These are phyloP conservation scores for Prunus campanulata DNA, from an alignment of 306 rosid genomes.

Conservation along the genomic window DNA sequence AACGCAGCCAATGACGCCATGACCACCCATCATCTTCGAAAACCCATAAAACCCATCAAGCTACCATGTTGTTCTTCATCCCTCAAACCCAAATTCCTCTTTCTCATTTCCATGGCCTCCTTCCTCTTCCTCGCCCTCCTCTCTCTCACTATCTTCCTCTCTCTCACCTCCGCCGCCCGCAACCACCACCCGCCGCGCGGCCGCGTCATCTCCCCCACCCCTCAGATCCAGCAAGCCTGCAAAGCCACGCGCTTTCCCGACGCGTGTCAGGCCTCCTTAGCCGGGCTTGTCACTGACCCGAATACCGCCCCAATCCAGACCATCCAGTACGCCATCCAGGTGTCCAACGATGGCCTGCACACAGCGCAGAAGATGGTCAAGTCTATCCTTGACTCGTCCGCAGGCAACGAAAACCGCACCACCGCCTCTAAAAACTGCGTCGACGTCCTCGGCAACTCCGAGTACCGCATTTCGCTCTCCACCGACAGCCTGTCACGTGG, in stretches of 20 bases:
- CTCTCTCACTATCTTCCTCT: slow-evolving; percentile 41
- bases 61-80: neutral
- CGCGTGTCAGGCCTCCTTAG: slow-evolving; percentile 45
- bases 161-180: slow-evolving; percentile 45
- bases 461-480: slow-evolving; percentile 54
- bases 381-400: slow-evolving; percentile 43
- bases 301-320: slow-evolving; percentile 39
- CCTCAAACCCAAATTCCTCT: slow-evolving; percentile 31
- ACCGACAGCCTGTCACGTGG: slow-evolving; percentile 39
- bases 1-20: neutral
- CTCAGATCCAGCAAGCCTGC: slow-evolving; percentile 52
- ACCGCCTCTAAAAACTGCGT: slow-evolving; percentile 61
- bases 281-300: slow-evolving; percentile 18
- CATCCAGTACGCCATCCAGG: slow-evolving; percentile 44
- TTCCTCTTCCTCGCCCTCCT: slow-evolving; percentile 35
- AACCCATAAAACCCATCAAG: slow-evolving; percentile 8
- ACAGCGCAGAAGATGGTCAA: slow-evolving; percentile 57
- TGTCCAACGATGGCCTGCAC: slow-evolving; percentile 42
- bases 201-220: neutral
- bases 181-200: neutral
- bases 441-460: slow-evolving; percentile 41
- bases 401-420: slow-evolving; percentile 50
- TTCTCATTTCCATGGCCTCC: slow-evolving; percentile 61
- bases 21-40: slow-evolving; percentile 18
- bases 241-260: slow-evolving; percentile 72